These are phyloP conservation scores for Rhizomucor pusillus DNA, from an alignment of 371 early-diverging fungal species.

Conservation along the genomic window DNA sequence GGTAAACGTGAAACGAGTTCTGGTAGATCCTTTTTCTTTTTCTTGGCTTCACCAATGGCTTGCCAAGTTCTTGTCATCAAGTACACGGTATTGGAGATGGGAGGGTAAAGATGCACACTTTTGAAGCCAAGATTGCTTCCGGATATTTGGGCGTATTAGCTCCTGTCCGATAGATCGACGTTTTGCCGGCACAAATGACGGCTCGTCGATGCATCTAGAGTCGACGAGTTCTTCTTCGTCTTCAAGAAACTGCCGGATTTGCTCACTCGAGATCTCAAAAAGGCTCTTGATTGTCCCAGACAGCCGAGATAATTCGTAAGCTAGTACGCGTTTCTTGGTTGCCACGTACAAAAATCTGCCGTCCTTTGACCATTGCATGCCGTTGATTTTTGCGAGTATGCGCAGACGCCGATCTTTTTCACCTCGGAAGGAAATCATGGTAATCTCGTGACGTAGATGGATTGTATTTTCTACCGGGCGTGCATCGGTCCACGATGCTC, in stretches of 20 bases:
- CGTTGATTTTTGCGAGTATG: slow-evolving; percentile 58
- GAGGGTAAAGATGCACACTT: slow-evolving; percentile 27
- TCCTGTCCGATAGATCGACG: slow-evolving; percentile 2
- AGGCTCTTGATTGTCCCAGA: slow-evolving; percentile 10
- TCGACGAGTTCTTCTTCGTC: neutral
- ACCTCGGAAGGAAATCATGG: slow-evolving; percentile 60
- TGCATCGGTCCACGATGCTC: neutral
- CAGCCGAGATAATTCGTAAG: slow-evolving; percentile 36
- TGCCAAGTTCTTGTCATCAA: slow-evolving; percentile 24
- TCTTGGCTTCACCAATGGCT: slow-evolving; percentile 26
- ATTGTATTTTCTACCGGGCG: slow-evolving; percentile 11
- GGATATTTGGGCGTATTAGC: slow-evolving; percentile 3
- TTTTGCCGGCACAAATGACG: neutral
- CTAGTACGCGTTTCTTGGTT: slow-evolving; percentile 55
- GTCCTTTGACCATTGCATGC: slow-evolving; percentile 56
- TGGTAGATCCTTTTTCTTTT: slow-evolving; percentile 4
- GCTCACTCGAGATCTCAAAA: slow-evolving; percentile 15
- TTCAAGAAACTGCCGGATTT: slow-evolving; percentile 16
- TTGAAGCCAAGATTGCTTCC: slow-evolving; percentile 10
- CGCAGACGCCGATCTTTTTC: slow-evolving; percentile 45
- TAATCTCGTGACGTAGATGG: slow-evolving; percentile 47
- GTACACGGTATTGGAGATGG: slow-evolving; percentile 23
- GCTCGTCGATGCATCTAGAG: neutral
- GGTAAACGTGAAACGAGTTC: slow-evolving; percentile 3
- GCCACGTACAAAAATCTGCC: slow-evolving; percentile 54